Evolutionary conservation across 2,329 filamentous ascomycete genomes (phyloP).

Genomic region (Nothophaeocryptopus gaeumannii): DNA sequence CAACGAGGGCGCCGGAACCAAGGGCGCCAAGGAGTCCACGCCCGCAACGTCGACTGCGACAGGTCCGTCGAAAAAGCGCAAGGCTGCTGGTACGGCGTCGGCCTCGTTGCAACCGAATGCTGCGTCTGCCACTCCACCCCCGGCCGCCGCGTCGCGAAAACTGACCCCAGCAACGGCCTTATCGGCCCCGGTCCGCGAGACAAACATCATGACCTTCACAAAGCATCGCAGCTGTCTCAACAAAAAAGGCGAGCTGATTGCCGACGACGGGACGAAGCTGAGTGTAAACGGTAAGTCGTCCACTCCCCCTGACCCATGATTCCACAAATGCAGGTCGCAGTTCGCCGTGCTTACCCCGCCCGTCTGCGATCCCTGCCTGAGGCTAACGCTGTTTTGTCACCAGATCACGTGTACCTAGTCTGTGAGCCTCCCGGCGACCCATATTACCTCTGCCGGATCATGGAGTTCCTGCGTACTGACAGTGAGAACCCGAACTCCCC

Average conservation of each 20-base stretch:
- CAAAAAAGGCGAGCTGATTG: slow-evolving; percentile 73
- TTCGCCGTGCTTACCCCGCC: slow-evolving; percentile 23
- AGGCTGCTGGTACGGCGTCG: slow-evolving; percentile 57
- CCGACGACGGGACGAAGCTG: slow-evolving; percentile 85
- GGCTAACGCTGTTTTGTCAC: slow-evolving; percentile 37
- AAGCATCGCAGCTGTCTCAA: slow-evolving; percentile 62
- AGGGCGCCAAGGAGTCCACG: slow-evolving; percentile 18
- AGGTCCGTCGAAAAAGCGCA: slow-evolving; percentile 73
- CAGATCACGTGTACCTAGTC: slow-evolving; percentile 89
- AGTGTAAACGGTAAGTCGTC: slow-evolving; percentile 73
- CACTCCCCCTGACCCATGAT: slow-evolving; percentile 13
- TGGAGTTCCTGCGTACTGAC: slow-evolving; percentile 89
- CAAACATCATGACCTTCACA: slow-evolving; percentile 88
- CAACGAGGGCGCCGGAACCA: slow-evolving; percentile 10
- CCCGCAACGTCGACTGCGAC: slow-evolving; percentile 58
- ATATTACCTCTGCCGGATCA: slow-evolving; percentile 95
- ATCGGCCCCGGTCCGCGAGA: slow-evolving; percentile 54
- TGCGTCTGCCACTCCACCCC: slow-evolving; percentile 24
- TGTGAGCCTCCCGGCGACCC: slow-evolving; percentile 97
- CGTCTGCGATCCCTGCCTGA: slow-evolving; percentile 16
- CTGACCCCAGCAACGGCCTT: slow-evolving; percentile 38
- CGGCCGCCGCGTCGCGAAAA: slow-evolving; percentile 25
- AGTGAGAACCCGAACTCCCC: slow-evolving; percentile 66
- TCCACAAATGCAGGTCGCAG: slow-evolving; percentile 21
- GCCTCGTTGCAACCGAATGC: slow-evolving; percentile 25